Evolutionary conservation across 1,139 yeast genomes (phyloP).

Genomic region (Pichia sp.): DNA sequence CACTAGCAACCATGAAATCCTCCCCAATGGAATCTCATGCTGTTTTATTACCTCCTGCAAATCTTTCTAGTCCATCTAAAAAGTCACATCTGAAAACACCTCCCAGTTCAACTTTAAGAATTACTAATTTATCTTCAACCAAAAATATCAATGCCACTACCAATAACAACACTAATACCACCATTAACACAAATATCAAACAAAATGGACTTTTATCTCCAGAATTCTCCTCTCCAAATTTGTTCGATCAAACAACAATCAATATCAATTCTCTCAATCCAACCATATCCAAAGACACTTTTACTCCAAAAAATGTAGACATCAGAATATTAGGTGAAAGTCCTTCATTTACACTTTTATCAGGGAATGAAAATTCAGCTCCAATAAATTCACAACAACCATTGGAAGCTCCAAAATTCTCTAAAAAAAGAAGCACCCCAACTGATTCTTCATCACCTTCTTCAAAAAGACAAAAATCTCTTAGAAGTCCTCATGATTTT

Average conservation of each 20-base stretch:
- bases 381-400: background rate
- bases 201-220: conserved; percentile 27
- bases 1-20: background rate
- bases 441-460: conserved; percentile 8
- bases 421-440: conserved; percentile 10
- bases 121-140: background rate
- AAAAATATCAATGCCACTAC: background rate
- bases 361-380: conserved; percentile 2
- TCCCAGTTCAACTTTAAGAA: conserved; percentile 24
- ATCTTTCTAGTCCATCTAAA: conserved; percentile 17
- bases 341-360: background rate
- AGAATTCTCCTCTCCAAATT: conserved; percentile 30
- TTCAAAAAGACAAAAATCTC: conserved; percentile 19
- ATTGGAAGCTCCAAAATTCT: conserved; percentile 7
- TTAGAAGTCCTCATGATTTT: conserved; percentile 25
- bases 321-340: conserved; percentile 8
- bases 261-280: background rate
- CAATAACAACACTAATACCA: background rate
- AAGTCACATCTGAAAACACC: conserved; percentile 26
- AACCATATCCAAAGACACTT: background rate
- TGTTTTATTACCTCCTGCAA: conserved; percentile 14
- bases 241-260: conserved; percentile 1
- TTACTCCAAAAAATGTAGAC: conserved; percentile 3
- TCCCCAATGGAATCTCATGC: background rate
- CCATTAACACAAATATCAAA: background rate